Percentiles rank a stretch among this genome's conserved stretches.
phyloP scores from a whole-genome alignment of 805 yeast genomes.

The Candida qinlingensis region DNA sequence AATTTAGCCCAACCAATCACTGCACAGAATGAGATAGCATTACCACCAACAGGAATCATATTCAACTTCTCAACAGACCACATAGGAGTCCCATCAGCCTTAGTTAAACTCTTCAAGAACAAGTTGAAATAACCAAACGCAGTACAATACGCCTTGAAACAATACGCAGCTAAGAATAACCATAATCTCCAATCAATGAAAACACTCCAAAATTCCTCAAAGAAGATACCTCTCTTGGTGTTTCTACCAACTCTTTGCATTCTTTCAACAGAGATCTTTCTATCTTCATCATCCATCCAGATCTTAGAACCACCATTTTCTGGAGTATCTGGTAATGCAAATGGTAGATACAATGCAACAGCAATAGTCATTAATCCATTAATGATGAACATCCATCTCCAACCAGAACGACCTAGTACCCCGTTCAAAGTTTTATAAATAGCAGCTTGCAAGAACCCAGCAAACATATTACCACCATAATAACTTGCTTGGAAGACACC shows the following conservation, averaged over 20 bases:
- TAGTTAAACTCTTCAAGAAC: slow-evolving; percentile 13
- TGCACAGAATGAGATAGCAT: slow-evolving; percentile 12
- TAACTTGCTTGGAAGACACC: slow-evolving; percentile 19
- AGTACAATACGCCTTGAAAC: slow-evolving; percentile 6
- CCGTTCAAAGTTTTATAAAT: slow-evolving; percentile 7
- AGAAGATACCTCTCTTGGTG: slow-evolving; percentile 9
- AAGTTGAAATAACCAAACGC: slow-evolving; percentile 13
- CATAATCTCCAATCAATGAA: slow-evolving; percentile 11
- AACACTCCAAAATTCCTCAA: slow-evolving; percentile 2
- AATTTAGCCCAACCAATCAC: slow-evolving; percentile 12
- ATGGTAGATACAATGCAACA: slow-evolving; percentile 30
- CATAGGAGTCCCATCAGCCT: slow-evolving; percentile 10
- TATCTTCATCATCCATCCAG: slow-evolving; percentile 29
- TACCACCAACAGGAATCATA: slow-evolving; percentile 20
- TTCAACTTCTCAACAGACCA: slow-evolving; percentile 13
- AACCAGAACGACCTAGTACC: slow-evolving; percentile 9
- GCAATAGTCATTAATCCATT: slow-evolving; percentile 15
- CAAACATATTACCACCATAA: slow-evolving; percentile 16
- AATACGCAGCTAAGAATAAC: slow-evolving; percentile 13
- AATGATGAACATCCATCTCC: slow-evolving; percentile 15
- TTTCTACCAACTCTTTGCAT: slow-evolving; percentile 12
- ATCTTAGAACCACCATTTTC: slow-evolving; percentile 22
- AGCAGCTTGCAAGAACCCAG: slow-evolving; percentile 34
- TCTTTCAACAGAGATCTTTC: slow-evolving; percentile 25
- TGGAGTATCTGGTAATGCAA: slow-evolving; percentile 34